phyloP scores from a whole-genome alignment of 2,329 filamentous ascomycete species.

The Aspergillus ruber region DNA sequence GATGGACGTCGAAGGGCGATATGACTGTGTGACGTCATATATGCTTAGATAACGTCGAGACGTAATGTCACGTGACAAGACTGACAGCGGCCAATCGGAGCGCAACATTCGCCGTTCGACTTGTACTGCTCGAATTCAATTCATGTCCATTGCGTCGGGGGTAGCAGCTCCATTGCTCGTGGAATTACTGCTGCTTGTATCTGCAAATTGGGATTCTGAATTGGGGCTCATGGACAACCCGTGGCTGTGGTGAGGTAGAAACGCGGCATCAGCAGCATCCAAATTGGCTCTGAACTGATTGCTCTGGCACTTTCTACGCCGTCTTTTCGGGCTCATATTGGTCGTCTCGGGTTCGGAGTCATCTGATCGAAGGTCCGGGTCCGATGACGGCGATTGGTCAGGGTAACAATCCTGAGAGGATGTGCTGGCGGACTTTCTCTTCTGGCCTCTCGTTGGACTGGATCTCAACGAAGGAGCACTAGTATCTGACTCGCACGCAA shows the following conservation, averaged over 20 bases:
- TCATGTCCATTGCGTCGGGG: slow-evolving; percentile 30
- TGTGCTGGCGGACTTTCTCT: slow-evolving; percentile 26
- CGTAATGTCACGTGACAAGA: not conserved
- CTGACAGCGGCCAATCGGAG: not conserved
- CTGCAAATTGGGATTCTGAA: slow-evolving; percentile 15
- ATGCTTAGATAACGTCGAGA: not conserved
- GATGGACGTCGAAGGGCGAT: slow-evolving; percentile 4
- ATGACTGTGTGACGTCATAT: slow-evolving; percentile 30
- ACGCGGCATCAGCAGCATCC: not conserved
- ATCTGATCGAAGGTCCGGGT: not conserved
- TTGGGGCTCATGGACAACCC: slow-evolving; percentile 14
- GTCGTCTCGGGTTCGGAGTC: slow-evolving; percentile 9
- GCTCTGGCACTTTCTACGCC: slow-evolving; percentile 15
- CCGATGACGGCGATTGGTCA: slow-evolving; percentile 1
- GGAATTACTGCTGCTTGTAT: slow-evolving; percentile 11
- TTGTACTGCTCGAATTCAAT: slow-evolving; percentile 15
- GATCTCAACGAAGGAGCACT: slow-evolving; percentile 3
- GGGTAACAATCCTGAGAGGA: slow-evolving; percentile 1
- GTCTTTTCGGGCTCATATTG: slow-evolving; percentile 19
- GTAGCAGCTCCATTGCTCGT: slow-evolving; percentile 6
- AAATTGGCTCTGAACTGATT: slow-evolving; percentile 11
- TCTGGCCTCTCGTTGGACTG: slow-evolving; percentile 23
- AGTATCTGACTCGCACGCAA: slow-evolving; percentile 24
- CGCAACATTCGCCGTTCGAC: not conserved
- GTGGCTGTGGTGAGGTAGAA: slow-evolving; percentile 11